Evolutionary conservation across 768 basidiomycete species (phyloP), one percentile per base, ranked within the genome.

Genomic region (Tephrocybe sp.): DNA sequence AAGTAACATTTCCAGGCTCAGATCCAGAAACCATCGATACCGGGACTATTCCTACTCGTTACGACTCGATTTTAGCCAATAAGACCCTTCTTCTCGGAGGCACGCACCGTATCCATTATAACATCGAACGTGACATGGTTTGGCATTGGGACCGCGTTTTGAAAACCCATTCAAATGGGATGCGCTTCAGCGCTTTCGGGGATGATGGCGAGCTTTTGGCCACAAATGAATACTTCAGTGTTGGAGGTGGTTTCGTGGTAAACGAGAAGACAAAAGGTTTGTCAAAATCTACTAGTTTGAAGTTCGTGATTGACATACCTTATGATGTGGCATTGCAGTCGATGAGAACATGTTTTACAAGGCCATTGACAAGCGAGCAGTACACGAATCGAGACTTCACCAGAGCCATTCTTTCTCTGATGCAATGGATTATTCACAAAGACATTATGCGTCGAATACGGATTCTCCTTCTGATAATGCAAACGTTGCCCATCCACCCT

Each of bases 261-360:
- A 97, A 97, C 60, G 90, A 94, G 32, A 89, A 92, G 65, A 97
- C 93, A 1, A 87, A 94, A 75, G 84, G 89, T 86, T 56, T 50
- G 60, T 40, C 4, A 26, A 9, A 22, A 22, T 8, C 31, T 2
- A 13, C 19, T 9, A 15, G 54, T 15, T n/a, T 4, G 24, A 15
- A 9, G 21, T 34, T 36, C 19, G 9, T 18, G 1, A 9, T 36
- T 19, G 31, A 18, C 8, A 9, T 31, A 44, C 28, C 11, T 40
- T 5, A 46, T 42, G 22, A 15, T 43, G 21, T 35, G 36, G 49
- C 51, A 25, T 41, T 47, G 42, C 39, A 89, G 91, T 86, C 47
- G 92, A 92, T 58, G 95, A 98, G 70, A 98, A 98, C 63, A 63
- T 97, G 53, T 98, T 91, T 65, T 98, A 97, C 76, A 92, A 92